Percentiles rank a stretch among this genome's conserved stretches.
Evolutionary conservation across 176 grass and related monocot species (phyloP).

Genomic region (Carex cristatella): DNA sequence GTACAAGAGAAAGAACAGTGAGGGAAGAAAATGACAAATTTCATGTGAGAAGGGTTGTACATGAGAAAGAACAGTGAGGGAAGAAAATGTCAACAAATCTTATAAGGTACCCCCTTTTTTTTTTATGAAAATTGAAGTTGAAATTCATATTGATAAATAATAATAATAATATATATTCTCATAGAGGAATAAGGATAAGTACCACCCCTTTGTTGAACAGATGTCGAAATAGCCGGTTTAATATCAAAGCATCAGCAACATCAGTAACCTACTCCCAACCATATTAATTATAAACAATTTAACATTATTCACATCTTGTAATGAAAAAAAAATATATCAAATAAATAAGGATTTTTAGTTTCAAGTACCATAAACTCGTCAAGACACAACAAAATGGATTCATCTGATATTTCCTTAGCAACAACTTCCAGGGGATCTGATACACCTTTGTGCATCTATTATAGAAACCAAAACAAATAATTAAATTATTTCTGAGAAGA

Average conservation of each 20-base stretch:
- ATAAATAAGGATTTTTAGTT: not conserved
- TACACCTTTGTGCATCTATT: constrained; percentile 86
- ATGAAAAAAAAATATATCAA: not conserved
- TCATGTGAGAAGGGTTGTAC: not conserved
- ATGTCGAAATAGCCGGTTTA: constrained; percentile 80
- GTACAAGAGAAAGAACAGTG: constrained; percentile 7
- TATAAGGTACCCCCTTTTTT: not conserved
- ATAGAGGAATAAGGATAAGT: constrained; percentile 30
- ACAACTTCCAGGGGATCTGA: constrained; percentile 86
- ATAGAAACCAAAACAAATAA: not conserved
- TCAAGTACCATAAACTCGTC: constrained; percentile 85
- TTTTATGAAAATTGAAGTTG: not conserved
- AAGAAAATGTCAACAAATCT: not conserved
- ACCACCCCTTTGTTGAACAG: constrained; percentile 82
- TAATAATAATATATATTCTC: constrained; percentile 12
- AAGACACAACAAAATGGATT: constrained; percentile 81
- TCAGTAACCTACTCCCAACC: constrained; percentile 64
- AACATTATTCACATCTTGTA: not conserved
- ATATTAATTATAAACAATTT: not conserved
- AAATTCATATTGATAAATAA: not conserved
- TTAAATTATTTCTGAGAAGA: constrained; percentile 10
- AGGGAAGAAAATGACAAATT: not conserved
- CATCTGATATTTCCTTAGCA: constrained; percentile 86
- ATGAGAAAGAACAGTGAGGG: constrained; percentile 22
- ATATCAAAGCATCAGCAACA: constrained; percentile 86